A percentile compares a stretch with the other conserved stretches of the same genome.
phyloP scores from a whole-genome alignment of 1,139 yeast genomes.

The Meyerozyma smithsonii region DNA sequence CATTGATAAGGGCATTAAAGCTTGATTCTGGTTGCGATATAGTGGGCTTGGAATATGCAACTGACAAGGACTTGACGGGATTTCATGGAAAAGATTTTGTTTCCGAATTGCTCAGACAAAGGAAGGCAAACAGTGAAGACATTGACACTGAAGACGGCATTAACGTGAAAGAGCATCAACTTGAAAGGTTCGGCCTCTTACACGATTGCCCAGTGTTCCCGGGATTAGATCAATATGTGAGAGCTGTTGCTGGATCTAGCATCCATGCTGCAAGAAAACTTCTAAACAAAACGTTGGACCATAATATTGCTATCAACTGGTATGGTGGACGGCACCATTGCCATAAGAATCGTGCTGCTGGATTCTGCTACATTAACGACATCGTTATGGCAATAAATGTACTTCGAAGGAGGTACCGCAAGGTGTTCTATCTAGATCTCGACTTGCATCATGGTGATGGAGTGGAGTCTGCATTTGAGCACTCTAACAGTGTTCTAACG shows the following conservation, averaged over 20 bases:
- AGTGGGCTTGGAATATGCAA: conserved; percentile 22
- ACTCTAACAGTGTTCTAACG: conserved; percentile 53
- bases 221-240: conserved; percentile 46
- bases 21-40: conserved; percentile 22
- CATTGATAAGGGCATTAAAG: conserved; percentile 39
- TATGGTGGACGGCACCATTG: conserved; percentile 81
- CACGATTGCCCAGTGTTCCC: conserved; percentile 68
- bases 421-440: conserved; percentile 59
- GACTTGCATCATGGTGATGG: conserved; percentile 84
- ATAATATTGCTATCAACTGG: conserved; percentile 56
- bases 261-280: conserved; percentile 43
- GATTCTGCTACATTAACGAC: conserved; percentile 74
- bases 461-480: conserved; percentile 61
- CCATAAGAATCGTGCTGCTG: conserved; percentile 50
- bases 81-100: conserved; percentile 41
- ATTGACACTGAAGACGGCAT: conserved; percentile 5
- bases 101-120: conserved; percentile 21
- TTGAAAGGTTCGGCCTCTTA: conserved; percentile 34
- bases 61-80: conserved; percentile 20
- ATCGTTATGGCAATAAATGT: conserved; percentile 48
- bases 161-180: not conserved
- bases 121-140: conserved; percentile 11
- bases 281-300: conserved; percentile 8
- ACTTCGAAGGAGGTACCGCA: conserved; percentile 43
- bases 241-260: conserved; percentile 54